Conservation (phyloP, 1,139 yeast species). For the Suhomyces choctaworum region DNA sequence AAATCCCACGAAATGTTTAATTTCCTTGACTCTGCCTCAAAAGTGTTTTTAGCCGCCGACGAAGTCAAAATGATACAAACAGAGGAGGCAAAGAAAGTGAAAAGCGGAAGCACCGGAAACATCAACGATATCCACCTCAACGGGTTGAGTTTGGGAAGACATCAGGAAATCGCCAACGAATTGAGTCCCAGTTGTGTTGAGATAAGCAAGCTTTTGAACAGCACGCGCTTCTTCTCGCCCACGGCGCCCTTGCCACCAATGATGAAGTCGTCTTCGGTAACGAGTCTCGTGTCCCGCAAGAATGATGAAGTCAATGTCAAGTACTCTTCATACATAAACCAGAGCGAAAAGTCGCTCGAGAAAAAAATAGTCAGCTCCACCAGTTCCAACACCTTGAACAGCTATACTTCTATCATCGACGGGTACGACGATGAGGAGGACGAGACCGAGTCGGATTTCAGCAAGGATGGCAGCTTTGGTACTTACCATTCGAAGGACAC, state of each 20-base stretch:
- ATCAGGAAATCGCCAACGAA: conserved; percentile 23
- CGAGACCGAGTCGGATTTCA: conserved; percentile 8
- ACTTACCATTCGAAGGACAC: conserved; percentile 4
- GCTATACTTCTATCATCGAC: conserved; percentile 20
- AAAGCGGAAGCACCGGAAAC: not conserved
- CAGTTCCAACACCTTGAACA: conserved; percentile 17
- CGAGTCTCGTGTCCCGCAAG: conserved; percentile 5
- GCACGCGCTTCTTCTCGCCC: conserved; percentile 22
- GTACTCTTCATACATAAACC: conserved; percentile 17
- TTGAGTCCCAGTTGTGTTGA: conserved; percentile 27
- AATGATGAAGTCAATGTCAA: conserved; percentile 13
- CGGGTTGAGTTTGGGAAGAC: conserved; percentile 5
- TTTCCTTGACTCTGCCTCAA: conserved; percentile 11
- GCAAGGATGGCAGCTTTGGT: conserved; percentile 4
- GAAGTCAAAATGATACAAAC: conserved; percentile 3
- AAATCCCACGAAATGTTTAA: conserved; percentile 9
- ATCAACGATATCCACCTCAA: conserved; percentile 1
- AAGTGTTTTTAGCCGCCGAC: conserved; percentile 5
- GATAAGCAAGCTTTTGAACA: conserved; percentile 18
- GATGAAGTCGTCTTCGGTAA: conserved; percentile 3
- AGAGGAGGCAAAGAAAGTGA: not conserved
- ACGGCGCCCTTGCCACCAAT: conserved; percentile 33
- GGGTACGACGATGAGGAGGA: conserved; percentile 18
- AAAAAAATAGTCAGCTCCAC: conserved; percentile 13
- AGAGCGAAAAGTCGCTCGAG: conserved; percentile 7